phyloP scores from a whole-genome alignment of 345 rosid genomes.

The Acer campestre region DNA sequence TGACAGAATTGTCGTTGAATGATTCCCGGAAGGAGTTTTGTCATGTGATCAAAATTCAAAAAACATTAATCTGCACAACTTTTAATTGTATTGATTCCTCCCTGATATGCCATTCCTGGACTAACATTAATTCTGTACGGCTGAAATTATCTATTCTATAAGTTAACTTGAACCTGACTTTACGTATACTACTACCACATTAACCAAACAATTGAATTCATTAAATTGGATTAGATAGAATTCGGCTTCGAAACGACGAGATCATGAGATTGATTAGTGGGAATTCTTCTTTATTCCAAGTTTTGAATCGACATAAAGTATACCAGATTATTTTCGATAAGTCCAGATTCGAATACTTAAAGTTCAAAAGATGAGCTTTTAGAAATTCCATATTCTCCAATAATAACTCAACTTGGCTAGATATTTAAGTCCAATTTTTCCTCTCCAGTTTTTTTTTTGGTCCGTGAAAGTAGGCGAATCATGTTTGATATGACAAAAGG shows the following conservation, averaged over 20 bases:
- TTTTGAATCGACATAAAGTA: not conserved
- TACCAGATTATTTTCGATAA: not conserved
- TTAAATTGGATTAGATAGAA: not conserved
- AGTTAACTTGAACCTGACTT: not conserved
- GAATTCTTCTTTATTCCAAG: not conserved
- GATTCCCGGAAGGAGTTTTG: not conserved
- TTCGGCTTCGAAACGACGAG: not conserved
- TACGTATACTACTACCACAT: no score
- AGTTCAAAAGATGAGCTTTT: not conserved
- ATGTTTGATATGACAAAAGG: conserved; percentile 12
- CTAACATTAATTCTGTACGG: not conserved
- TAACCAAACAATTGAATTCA: not conserved
- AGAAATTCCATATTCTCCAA: conserved; percentile 9
- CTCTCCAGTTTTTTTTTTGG: conserved; percentile 2
- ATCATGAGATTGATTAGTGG: not conserved
- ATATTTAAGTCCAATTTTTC: not conserved
- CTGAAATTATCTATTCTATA: not conserved
- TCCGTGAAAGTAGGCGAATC: conserved; percentile 12
- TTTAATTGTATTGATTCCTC: not conserved
- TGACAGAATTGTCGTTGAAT: not conserved
- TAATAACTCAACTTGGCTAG: not conserved
- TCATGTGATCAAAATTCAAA: not conserved
- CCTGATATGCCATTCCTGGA: not conserved
- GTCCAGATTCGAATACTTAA: not conserved
- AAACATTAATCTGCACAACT: not conserved